Conservation (phyloP, 306 rosid genomes). For the Spatholobus suberectus region DNA sequence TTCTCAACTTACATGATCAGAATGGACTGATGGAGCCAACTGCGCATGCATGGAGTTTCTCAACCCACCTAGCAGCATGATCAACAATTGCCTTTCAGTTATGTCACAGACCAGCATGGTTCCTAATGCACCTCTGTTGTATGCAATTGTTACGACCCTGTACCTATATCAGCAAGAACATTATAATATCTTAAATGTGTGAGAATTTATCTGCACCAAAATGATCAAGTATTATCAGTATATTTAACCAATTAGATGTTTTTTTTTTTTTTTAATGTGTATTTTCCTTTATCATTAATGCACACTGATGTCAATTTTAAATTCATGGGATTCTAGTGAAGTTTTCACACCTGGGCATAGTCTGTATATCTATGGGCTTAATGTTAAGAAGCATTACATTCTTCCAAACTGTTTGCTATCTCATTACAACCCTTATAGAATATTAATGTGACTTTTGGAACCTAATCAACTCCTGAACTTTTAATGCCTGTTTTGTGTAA, state of each 20-base stretch:
- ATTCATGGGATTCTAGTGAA: neutral
- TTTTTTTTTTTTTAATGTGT: neutral
- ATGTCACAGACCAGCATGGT: constrained; percentile 83
- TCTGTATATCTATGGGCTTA: neutral
- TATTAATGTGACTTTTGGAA: constrained; percentile 5
- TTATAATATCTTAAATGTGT: neutral
- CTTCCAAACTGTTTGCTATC: neutral
- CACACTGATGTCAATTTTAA: neutral
- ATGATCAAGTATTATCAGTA: neutral
- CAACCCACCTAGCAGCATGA: constrained; percentile 81
- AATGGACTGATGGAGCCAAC: constrained; percentile 52
- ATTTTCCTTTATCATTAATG: neutral
- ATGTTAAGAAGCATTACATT: neutral
- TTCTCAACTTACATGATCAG: constrained; percentile 74
- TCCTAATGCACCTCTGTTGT: constrained; percentile 82
- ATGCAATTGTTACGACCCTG: constrained; percentile 83
- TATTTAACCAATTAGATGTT: neutral
- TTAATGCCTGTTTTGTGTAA: neutral
- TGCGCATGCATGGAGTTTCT: constrained; percentile 74
- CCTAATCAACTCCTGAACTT: neutral
- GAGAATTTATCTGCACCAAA: neutral
- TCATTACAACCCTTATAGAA: constrained; percentile 4
- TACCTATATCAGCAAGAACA: constrained; percentile 50
- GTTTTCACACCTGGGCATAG: constrained; percentile 19
- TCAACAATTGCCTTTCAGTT: constrained; percentile 72